Percentiles rank a stretch among this genome's conserved stretches.
Conservation (phyloP, 192 early-diverging fungal species). For the Coemansia sp. region DNA sequence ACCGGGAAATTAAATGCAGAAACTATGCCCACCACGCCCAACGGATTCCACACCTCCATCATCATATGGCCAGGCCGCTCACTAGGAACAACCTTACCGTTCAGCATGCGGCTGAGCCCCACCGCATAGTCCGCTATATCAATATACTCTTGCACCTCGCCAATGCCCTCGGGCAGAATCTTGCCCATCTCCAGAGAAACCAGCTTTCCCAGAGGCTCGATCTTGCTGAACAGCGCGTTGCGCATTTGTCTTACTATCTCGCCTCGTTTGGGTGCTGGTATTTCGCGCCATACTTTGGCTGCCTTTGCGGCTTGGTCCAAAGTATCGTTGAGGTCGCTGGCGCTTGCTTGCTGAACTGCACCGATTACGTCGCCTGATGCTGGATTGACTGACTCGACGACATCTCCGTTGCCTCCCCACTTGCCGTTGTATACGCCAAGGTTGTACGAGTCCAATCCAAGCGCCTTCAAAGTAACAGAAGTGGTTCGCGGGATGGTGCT, state of each 20-base stretch:
- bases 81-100: constrained; percentile 80
- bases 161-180: constrained; percentile 86
- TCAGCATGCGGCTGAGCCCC: constrained; percentile 77
- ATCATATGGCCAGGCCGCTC: constrained; percentile 92
- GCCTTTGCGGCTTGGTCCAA: constrained; percentile 64
- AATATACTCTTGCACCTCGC: constrained; percentile 96
- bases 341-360: constrained; percentile 64
- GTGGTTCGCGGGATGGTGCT: constrained; percentile 17
- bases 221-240: constrained; percentile 70
- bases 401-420: constrained; percentile 65
- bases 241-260: constrained; percentile 89
- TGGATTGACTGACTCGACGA: constrained; percentile 65
- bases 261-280: constrained; percentile 84
- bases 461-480: constrained; percentile 50
- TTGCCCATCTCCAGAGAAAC: constrained; percentile 95
- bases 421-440: constrained; percentile 74
- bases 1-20: constrained; percentile 95
- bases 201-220: constrained; percentile 77
- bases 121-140: constrained; percentile 91
- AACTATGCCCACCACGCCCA: constrained; percentile 89
- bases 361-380: constrained; percentile 86
- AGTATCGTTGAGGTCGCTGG: constrained; percentile 62
- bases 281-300: constrained; percentile 62
- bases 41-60: constrained; percentile 94
- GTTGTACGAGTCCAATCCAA: constrained; percentile 66